phyloP scores from a whole-genome alignment of 2,329 filamentous ascomycete genomes.

The Botryotinia calthae region DNA sequence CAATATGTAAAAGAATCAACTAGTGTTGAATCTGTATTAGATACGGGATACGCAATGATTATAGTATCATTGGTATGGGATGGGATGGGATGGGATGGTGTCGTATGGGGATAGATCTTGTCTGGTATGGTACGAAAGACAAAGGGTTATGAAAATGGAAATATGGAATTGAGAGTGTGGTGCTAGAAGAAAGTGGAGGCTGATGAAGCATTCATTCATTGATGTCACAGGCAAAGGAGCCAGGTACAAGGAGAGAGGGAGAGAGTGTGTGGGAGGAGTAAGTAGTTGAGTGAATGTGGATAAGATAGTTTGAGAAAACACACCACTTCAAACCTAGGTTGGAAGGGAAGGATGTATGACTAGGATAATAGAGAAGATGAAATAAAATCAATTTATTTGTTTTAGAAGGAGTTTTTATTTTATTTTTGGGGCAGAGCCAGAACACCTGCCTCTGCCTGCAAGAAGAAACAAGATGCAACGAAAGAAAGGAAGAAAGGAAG shows the following conservation, averaged over 20 bases:
- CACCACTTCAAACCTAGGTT: background rate
- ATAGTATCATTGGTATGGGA: slow-evolving; percentile 12
- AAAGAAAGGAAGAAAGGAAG: background rate
- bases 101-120: background rate
- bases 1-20: slow-evolving; percentile 14
- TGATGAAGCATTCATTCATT: slow-evolving; percentile 17
- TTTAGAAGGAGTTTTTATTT: background rate
- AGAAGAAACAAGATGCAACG: slow-evolving; percentile 7
- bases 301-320: slow-evolving; percentile 1
- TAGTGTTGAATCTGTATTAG: slow-evolving; percentile 12
- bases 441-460: background rate
- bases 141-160: slow-evolving; percentile 14
- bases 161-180: background rate
- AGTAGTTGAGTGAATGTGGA: slow-evolving; percentile 3
- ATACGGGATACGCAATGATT: slow-evolving; percentile 14
- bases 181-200: slow-evolving; percentile 13
- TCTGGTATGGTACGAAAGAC: slow-evolving; percentile 8
- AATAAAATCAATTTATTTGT: background rate
- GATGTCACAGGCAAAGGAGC: slow-evolving; percentile 22
- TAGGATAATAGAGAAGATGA: background rate
- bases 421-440: background rate
- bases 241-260: slow-evolving; percentile 9
- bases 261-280: background rate
- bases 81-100: background rate
- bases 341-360: background rate